Percentiles rank a stretch among this genome's conserved stretches.
Evolutionary conservation across 768 basidiomycete genomes (phyloP).

Genomic region (Leccinum subtestaceum): DNA sequence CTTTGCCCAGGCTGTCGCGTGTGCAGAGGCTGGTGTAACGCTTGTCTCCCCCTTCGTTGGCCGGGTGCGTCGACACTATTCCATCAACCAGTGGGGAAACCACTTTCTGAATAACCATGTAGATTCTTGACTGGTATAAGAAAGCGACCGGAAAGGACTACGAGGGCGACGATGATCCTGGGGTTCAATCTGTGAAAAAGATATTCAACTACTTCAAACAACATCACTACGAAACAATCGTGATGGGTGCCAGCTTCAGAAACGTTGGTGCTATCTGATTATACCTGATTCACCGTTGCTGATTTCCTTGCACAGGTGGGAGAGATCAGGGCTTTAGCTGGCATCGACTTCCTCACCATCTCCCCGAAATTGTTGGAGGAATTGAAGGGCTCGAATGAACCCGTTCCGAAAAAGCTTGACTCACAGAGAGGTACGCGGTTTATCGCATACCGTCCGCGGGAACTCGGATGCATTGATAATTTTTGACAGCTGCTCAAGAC

Average conservation of each 20-base stretch:
- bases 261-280: conserved; percentile 57
- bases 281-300: neutral
- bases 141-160: conserved; percentile 80
- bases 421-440: conserved; percentile 48
- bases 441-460: neutral
- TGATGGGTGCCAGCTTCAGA: conserved; percentile 99
- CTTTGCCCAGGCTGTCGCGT: conserved; percentile 94
- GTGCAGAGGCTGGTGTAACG: conserved; percentile 94
- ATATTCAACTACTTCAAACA: conserved; percentile 99
- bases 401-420: conserved; percentile 83
- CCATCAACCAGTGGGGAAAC: conserved; percentile 31
- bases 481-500: conserved; percentile 52
- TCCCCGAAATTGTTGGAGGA: conserved; percentile 84
- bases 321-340: conserved; percentile 92
- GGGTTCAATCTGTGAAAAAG: conserved; percentile 90
- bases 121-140: conserved; percentile 99
- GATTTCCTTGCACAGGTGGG: conserved; percentile 47
- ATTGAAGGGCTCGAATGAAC: conserved; percentile 68
- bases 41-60: conserved; percentile 98
- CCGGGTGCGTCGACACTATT: conserved; percentile 54
- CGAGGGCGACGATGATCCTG: conserved; percentile 87
- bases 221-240: conserved; percentile 94
- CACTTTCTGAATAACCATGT: neutral
- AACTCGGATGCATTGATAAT: neutral
- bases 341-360: conserved; percentile 96